Evolutionary conservation across 352 stramenopile species (phyloP).

Genomic region (Phytophthora brassicae): DNA sequence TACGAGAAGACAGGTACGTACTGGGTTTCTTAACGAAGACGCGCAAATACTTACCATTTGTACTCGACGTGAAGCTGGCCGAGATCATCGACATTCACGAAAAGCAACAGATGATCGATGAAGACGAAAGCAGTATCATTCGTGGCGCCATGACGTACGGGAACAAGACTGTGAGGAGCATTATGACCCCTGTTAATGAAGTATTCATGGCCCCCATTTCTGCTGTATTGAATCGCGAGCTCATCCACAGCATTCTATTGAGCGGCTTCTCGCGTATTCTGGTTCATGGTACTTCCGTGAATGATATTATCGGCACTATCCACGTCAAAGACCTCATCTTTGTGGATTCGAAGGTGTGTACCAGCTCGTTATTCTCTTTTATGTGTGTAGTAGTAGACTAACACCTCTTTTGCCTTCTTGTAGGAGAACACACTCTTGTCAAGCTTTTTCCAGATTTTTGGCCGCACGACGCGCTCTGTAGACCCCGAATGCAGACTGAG

Average conservation of each 20-base stretch:
- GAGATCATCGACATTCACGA: conserved; percentile 98
- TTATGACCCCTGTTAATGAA: conserved; percentile 94
- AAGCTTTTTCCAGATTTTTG: conserved; percentile 74
- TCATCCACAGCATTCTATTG: conserved; percentile 95
- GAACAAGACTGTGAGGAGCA: conserved; percentile 86
- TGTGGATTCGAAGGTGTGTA: conserved; percentile 94
- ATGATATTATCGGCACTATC: conserved; percentile 96
- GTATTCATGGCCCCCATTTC: conserved; percentile 95
- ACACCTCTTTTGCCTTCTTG: conserved; percentile 14
- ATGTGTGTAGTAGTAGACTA: conserved; percentile 70
- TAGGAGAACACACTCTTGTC: conserved; percentile 66
- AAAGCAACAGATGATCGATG: conserved; percentile 91
- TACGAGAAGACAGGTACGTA: conserved; percentile 70
- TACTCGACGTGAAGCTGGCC: conserved; percentile 73
- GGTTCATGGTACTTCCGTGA: conserved; percentile 72
- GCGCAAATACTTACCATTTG: background rate
- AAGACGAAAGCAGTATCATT: conserved; percentile 94
- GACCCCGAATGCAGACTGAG: conserved; percentile 92
- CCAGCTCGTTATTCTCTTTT: conserved; percentile 14
- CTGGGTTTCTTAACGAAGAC: background rate
- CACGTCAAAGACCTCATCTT: conserved; percentile 99
- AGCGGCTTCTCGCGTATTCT: conserved; percentile 96
- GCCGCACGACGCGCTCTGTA: conserved; percentile 67
- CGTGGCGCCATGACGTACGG: conserved; percentile 95
- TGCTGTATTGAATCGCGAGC: conserved; percentile 59